Percentiles rank a stretch among this genome's conserved stretches.
Conservation (phyloP, 1,139 yeast genomes). For the Debaryomyces udenii region DNA sequence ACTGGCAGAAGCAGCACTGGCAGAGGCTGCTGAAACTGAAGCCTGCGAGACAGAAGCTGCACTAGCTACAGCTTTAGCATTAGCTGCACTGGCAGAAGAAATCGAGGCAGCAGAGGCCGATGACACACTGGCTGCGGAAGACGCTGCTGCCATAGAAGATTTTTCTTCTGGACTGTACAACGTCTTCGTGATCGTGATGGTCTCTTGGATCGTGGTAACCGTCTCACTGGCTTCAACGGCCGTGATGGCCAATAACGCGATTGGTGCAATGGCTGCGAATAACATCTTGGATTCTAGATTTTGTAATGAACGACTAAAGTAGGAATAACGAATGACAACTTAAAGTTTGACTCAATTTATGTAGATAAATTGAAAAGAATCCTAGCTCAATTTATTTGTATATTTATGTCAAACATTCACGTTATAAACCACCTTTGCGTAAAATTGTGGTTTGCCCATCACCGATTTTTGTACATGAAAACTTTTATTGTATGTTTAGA, state of each 20-base stretch:
- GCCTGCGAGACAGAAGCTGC: slow-evolving; percentile 21
- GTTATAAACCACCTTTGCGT: too few relatives aligned
- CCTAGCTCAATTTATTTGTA: not conserved
- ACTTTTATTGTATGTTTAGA: too few relatives aligned
- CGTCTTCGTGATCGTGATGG: slow-evolving; percentile 47
- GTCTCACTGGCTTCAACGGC: slow-evolving; percentile 35
- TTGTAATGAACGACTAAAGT: slow-evolving; percentile 6
- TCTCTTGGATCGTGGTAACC: slow-evolving; percentile 46
- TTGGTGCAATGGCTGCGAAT: slow-evolving; percentile 28
- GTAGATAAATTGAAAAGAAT: not conserved
- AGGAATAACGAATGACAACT: slow-evolving; percentile 21
- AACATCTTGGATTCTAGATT: slow-evolving; percentile 26
- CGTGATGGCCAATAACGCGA: slow-evolving; percentile 29
- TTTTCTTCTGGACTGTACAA: slow-evolving; percentile 47
- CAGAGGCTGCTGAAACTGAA: slow-evolving; percentile 47
- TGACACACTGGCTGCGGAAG: slow-evolving; percentile 19
- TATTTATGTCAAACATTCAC: too few relatives aligned
- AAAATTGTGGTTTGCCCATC: too few relatives aligned
- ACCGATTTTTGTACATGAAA: too few relatives aligned
- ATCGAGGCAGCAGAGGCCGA: slow-evolving; percentile 18
- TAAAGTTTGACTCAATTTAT: too few relatives aligned
- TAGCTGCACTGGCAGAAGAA: slow-evolving; percentile 20
- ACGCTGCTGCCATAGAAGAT: slow-evolving; percentile 25
- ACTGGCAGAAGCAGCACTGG: slow-evolving; percentile 16
- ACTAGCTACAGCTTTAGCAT: slow-evolving; percentile 19